Base-by-base conservation (phyloP, 192 early-diverging fungal genomes). In the Entrophospora sp. region DNA sequence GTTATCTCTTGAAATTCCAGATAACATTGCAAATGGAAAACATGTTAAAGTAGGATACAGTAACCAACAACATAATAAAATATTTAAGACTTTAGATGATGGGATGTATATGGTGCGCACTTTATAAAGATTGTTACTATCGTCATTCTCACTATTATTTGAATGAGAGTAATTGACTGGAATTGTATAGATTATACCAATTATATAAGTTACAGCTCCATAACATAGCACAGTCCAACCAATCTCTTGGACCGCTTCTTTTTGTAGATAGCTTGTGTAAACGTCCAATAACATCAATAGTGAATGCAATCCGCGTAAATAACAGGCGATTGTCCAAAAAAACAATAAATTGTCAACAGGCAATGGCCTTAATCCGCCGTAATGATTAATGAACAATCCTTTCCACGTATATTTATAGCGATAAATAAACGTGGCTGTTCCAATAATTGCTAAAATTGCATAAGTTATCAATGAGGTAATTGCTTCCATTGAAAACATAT, bases 111-210 rank as follows among this genome's bases (percentile, higher is more conserved):
- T 49, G 18, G 37, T 34, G 6, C 40, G 64, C 2, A 22, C 14
- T 1, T 16, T 40, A 28, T 20, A 25, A 44, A 31, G 16, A 20
- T 34, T 53, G 13, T 35, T 53, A 18, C 31, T 10, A 30, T 40
- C 7, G 30, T 43, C 10, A 65, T 8, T 1, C 35, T 53, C 0
- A 30, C 32, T 0, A 5, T 12, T 20, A 2, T 35, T 20, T 49
- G n/a, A 46, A 25, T 27, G 10, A 1, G 64, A 40, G 22, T 65
- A 65, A 43, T 43, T 65, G 2, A 40, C 64, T 0, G 64, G 64
- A 40, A 65, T 65, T 6, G 64, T 65, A 40, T 65, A 65, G 24
- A 65, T 65, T 6, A 65, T 65, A 65, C 63, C 63, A 16, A 65
- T 16, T 8, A 65, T 22, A 31, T 65, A 65, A 38, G n/a, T 13